Conservation (phyloP, 2,329 filamentous ascomycete species). For the Alternaria gansuensis region DNA sequence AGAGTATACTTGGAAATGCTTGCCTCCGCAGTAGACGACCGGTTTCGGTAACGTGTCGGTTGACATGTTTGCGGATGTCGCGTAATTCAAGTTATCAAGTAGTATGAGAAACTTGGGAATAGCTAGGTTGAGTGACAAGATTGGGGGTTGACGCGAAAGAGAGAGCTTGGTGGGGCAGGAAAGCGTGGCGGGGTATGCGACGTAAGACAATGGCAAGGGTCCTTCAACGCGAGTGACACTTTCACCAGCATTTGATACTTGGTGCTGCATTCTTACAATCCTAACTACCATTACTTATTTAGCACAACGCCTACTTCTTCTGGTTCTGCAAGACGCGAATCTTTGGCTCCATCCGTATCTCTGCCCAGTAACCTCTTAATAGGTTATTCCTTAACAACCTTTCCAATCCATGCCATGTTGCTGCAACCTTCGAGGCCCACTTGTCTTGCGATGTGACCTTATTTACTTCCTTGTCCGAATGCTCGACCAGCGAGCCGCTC, state of each 20-base stretch:
- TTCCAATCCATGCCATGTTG: constrained; percentile 45
- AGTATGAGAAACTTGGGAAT: neutral
- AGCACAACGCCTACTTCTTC: constrained; percentile 15
- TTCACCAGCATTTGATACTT: neutral
- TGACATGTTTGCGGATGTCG: constrained; percentile 28
- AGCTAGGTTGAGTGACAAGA: constrained; percentile 13
- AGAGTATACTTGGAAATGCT: constrained; percentile 27
- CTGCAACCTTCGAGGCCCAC: constrained; percentile 32
- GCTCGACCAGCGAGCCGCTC: constrained; percentile 30
- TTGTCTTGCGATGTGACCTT: constrained; percentile 23
- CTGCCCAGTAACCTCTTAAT: constrained; percentile 64
- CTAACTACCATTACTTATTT: no score
- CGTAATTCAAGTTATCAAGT: neutral
- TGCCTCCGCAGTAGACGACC: constrained; percentile 70
- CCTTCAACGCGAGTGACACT: constrained; percentile 7
- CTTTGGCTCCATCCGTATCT: constrained; percentile 63
- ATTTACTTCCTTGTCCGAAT: constrained; percentile 25
- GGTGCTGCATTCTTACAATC: neutral
- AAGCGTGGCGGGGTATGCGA: constrained; percentile 25
- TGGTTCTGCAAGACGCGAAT: constrained; percentile 60
- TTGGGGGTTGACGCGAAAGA: constrained; percentile 24
- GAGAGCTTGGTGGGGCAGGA: constrained; percentile 25
- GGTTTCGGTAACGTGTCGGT: constrained; percentile 59
- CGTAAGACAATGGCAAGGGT: constrained; percentile 11
- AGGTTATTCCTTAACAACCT: constrained; percentile 47